Percentiles rank a stretch among this genome's conserved stretches.
phyloP scores from a whole-genome alignment of 768 basidiomycete species.

The Serendipita sp. region DNA sequence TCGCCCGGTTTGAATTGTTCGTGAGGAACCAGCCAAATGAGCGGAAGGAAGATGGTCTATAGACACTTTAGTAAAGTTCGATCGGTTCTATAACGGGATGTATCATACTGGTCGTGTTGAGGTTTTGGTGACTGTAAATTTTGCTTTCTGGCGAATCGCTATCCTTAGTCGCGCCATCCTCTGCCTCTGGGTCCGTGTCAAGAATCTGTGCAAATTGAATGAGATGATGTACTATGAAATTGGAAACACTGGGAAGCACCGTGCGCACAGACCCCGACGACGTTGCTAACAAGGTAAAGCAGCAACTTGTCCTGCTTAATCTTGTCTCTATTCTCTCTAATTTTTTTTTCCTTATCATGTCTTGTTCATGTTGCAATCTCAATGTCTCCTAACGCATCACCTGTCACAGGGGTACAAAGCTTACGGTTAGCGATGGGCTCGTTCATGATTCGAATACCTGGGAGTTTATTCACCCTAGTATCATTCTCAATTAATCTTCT shows the following conservation, averaged over 20 bases:
- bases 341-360: conserved; percentile 90
- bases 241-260: background rate
- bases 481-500: conserved; percentile 93
- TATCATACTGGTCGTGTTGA: conserved; percentile 65
- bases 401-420: conserved; percentile 24
- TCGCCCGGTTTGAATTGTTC: conserved; percentile 81
- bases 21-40: conserved; percentile 92
- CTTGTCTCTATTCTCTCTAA: conserved; percentile 93
- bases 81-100: background rate
- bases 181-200: conserved; percentile 88
- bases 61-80: background rate
- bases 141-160: conserved; percentile 90
- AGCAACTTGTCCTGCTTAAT: conserved; percentile 99
- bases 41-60: conserved; percentile 85
- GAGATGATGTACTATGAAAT: conserved; percentile 5
- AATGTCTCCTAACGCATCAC: conserved; percentile 94
- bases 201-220: conserved; percentile 43
- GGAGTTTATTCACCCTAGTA: conserved; percentile 47
- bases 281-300: conserved; percentile 93
- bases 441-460: background rate
- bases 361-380: conserved; percentile 85
- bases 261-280: conserved; percentile 65
- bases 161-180: conserved; percentile 91
- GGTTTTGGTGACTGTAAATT: conserved; percentile 98
- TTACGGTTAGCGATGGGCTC: background rate